Conservation (phyloP, 768 basidiomycete genomes). For the Phylloporus sp. region DNA sequence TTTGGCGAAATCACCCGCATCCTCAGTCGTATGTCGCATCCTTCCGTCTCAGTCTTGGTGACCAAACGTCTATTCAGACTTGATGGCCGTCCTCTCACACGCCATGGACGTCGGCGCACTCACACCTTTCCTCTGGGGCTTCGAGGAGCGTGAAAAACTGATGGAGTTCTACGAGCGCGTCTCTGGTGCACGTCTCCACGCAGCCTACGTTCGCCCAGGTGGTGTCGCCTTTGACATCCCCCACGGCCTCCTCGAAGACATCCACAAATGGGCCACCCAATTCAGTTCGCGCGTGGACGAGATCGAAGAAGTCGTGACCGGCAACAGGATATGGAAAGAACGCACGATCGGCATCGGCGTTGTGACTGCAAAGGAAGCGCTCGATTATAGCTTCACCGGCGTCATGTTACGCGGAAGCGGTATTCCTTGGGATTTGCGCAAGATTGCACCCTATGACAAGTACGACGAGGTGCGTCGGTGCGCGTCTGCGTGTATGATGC, state of each 20-base stretch:
- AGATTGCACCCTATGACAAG: constrained; percentile 90
- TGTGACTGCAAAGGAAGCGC: constrained; percentile 88
- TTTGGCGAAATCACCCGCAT: constrained; percentile 97
- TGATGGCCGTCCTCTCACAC: constrained; percentile 96
- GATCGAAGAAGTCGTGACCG: constrained; percentile 96
- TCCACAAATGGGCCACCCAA: constrained; percentile 97
- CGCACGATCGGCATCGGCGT: constrained; percentile 86
- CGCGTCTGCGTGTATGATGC: too few species aligned
- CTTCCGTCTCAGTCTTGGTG: not conserved
- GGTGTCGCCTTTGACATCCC: constrained; percentile 98
- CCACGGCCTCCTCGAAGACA: constrained; percentile 97
- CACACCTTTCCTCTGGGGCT: constrained; percentile 99
- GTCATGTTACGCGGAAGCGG: constrained; percentile 97
- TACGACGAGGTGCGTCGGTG: constrained; percentile 72
- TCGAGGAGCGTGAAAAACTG: constrained; percentile 99
- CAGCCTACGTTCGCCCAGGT: constrained; percentile 96
- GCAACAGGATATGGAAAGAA: constrained; percentile 97
- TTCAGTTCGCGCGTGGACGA: constrained; percentile 89
- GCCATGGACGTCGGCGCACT: constrained; percentile 97
- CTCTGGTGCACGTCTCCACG: constrained; percentile 93
- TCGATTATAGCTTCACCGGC: constrained; percentile 91
- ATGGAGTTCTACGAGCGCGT: constrained; percentile 99
- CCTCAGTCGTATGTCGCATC: constrained; percentile 68
- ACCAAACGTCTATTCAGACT: constrained; percentile 43
- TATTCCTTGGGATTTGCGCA: constrained; percentile 91